Base-by-base conservation (phyloP, 345 rosid genomes). In the Hirschfeldia incana region DNA sequence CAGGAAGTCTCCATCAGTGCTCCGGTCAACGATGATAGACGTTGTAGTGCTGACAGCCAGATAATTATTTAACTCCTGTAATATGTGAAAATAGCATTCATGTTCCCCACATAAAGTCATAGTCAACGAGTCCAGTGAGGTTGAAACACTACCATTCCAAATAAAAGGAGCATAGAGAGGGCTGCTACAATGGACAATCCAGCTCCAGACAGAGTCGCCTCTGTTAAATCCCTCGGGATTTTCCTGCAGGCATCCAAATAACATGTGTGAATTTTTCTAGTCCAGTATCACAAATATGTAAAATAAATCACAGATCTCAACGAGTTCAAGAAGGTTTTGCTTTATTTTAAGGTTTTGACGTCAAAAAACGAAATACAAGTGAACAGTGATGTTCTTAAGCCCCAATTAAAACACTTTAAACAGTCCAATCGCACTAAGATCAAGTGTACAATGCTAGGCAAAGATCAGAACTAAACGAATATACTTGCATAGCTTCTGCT, bases 191-290 rank as follows among this genome's bases (percentile, higher is more conserved):
- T 87, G 16, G 99, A 96, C 82, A 93, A 83, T 80, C 98, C 99
- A 37, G 98, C 98, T 77, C 99, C 98, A 17, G 98, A 93, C 26
- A 96, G 72, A 46, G 99, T 89, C 36, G 99, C 99, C 85, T 93
- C 98, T 0, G 99, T 96, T 88, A 96, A 89, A 85, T 96, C 99
- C 82, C 99, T 89, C 8, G 99, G 99, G 64, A 93, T 96, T 89
- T 96, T 96, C 91, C 99, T 96, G 93, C 64, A 84, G 6, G 8
- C 71, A 70, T 53, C 59, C 59, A 53, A 53, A 53, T 13, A 46
- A 13, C 55, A 46, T 13, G 13, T 13, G 4, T 46, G 16, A 46
- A 46, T 1, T 46, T 4, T 46, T 46, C 55, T 3, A 46, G 0
- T 46, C 55, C 55, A 12, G 60, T 17, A 15, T 69, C 79, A 69